These are phyloP conservation scores for Candolleomyces eurysporus DNA, from an alignment of 768 basidiomycete genomes.

Conservation along the genomic window DNA sequence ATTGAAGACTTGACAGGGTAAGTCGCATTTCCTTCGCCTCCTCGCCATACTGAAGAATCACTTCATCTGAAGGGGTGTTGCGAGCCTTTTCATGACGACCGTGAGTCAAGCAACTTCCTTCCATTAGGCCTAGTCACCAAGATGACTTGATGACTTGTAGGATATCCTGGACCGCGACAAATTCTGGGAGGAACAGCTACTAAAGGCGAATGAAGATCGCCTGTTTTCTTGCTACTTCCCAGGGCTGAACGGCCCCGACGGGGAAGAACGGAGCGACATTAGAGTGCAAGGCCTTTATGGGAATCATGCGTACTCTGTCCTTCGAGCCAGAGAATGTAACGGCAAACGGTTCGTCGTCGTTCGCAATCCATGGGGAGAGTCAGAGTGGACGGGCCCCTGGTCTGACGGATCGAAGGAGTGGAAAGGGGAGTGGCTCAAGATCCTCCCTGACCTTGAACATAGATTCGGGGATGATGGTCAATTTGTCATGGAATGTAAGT, in stretches of 20 bases:
- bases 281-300: conserved; percentile 35
- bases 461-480: conserved; percentile 47
- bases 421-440: conserved; percentile 45
- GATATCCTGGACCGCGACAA: conserved; percentile 48
- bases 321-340: conserved; percentile 40
- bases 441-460: conserved; percentile 38
- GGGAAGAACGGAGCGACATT: conserved; percentile 12
- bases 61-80: conserved; percentile 18
- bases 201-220: conserved; percentile 48
- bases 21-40: not conserved
- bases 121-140: not conserved
- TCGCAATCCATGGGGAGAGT: conserved; percentile 49
- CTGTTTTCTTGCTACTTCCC: conserved; percentile 52
- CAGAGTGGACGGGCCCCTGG: conserved; percentile 51
- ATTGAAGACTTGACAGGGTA: conserved; percentile 60
- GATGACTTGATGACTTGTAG: conserved; percentile 11
- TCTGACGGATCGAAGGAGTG: conserved; percentile 50
- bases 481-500: conserved; percentile 50
- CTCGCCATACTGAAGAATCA: not conserved
- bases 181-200: conserved; percentile 56
- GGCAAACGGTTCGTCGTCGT: conserved; percentile 48
- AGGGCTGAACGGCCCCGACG: conserved; percentile 26
- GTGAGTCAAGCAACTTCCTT: not conserved
- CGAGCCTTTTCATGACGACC: conserved; percentile 23
- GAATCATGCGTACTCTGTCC: conserved; percentile 46